These are phyloP conservation scores for Amaranthus tricolor DNA, from an alignment of 179 eudicot genomes.

Conservation along the genomic window DNA sequence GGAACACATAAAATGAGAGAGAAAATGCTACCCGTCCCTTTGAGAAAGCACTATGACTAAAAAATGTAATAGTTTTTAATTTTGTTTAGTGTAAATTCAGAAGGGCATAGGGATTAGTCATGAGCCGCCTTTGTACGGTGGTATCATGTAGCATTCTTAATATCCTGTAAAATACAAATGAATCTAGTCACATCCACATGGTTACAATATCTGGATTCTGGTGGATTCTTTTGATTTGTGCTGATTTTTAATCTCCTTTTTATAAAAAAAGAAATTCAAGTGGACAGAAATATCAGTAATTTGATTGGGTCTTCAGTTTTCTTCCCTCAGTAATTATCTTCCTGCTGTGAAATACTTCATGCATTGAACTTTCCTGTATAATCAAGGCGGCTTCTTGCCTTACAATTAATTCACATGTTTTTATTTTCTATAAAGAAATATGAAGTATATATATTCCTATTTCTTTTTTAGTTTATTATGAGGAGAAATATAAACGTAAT, in stretches of 20 bases:
- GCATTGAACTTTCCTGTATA: conserved; percentile 10
- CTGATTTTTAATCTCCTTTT: neutral
- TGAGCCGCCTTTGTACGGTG: conserved; percentile 19
- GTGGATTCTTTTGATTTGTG: conserved; percentile 5
- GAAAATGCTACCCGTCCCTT: too few species aligned
- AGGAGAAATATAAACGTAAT: too few species aligned
- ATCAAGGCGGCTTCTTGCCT: conserved; percentile 11
- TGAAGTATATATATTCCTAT: too few species aligned
- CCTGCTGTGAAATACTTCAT: neutral
- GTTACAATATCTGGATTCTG: conserved; percentile 6
- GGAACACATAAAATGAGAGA: too few species aligned
- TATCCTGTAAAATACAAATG: conserved; percentile 5
- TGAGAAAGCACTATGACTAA: too few species aligned
- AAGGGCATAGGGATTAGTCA: too few species aligned
- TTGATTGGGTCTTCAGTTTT: neutral
- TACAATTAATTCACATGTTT: conserved; percentile 8
- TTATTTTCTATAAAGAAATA: neutral
- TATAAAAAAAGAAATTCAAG: neutral
- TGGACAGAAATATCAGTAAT: neutral
- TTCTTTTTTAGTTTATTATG: too few species aligned
- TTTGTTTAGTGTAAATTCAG: too few species aligned
- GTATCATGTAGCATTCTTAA: neutral
- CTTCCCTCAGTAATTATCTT: neutral
- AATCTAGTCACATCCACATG: conserved; percentile 11
- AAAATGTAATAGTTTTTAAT: too few species aligned